Conservation (phyloP, 768 basidiomycete genomes). For the Rhizopogon vinicolor region DNA sequence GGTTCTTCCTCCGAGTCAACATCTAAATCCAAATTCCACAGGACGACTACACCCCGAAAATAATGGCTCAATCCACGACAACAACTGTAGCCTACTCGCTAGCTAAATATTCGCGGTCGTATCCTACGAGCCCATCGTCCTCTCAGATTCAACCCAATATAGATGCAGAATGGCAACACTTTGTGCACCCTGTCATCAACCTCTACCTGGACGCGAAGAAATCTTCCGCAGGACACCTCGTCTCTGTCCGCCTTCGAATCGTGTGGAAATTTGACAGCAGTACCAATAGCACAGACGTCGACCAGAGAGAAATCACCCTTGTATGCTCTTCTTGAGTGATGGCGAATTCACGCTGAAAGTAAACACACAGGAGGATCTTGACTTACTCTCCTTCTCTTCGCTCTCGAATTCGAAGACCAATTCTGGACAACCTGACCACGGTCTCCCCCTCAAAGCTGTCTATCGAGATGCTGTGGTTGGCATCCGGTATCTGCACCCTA, state of each 20-base stretch:
- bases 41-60: too few relatives aligned
- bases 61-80: conserved; percentile 39
- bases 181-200: conserved; percentile 61
- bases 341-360: conserved; percentile 8
- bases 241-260: conserved; percentile 63
- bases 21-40: too few relatives aligned
- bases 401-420: conserved; percentile 27
- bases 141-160: conserved; percentile 13
- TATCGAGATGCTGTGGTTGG: conserved; percentile 72
- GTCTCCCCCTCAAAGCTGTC: conserved; percentile 75
- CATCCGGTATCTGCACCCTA: conserved; percentile 64
- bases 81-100: conserved; percentile 53
- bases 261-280: conserved; percentile 51
- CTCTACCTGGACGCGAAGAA: conserved; percentile 60
- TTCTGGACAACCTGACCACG: conserved; percentile 37
- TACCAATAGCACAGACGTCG: conserved; percentile 30
- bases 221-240: conserved; percentile 43
- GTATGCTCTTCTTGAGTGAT: conserved; percentile 37
- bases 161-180: conserved; percentile 72
- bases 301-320: conserved; percentile 58
- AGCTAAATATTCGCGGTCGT: conserved; percentile 65
- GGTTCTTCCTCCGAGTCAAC: too few relatives aligned
- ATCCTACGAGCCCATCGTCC: conserved; percentile 30
- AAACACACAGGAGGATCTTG: conserved; percentile 64
- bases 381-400: conserved; percentile 64